Evolutionary conservation across 805 yeast species (phyloP), one percentile per base, ranked within the genome.

Genomic region (Hanseniaspora thailandica): DNA sequence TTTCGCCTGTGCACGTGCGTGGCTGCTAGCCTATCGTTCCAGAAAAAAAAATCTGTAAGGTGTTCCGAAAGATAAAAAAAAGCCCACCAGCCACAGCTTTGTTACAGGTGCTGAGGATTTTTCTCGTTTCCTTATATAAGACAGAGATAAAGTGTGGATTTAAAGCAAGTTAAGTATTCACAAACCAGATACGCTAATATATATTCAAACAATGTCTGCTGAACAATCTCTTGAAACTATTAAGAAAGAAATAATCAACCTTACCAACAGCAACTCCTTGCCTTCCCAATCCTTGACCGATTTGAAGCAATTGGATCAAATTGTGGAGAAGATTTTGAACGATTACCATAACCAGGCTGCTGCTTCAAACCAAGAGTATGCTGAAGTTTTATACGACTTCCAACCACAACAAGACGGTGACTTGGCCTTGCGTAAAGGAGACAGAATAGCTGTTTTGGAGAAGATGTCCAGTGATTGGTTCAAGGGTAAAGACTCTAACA

Each of bases 391-490:
- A 45, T 93, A 84, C 67, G 86, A 78, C 60, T 90, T 82, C 68
- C 66, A 69, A 7, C 81, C 95, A 0, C 85, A 81, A 59, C 87
- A 86, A 64, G 71, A 77, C 0, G 90, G 81, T 33, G 98, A 90
- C 66, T 69, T 90, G 60, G 68, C 65, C 8, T 71, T 90, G 19
- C 61, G 59, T 34, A 73, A 69, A 36, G 97, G 94, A 53, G 90
- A 84, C 57, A 79, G 76, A 61, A 66, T 93, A 47, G 75, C 76
- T 31, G 77, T 93, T 5, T 54, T 78, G 5, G 95, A 88, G 63
- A 84, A 79, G 61, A 73, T 83, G 46, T 84, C 90, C 20, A 74
- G 76, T 36, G 90, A 88, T 63, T 90, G 98, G 98, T 88, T 93
- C 85, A 83, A 78, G 63, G 98, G 98, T 45, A 69, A 71, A 17